A percentile compares a stretch with the other conserved stretches of the same genome.
These are phyloP conservation scores for Fraxinus ornus DNA, from an alignment of 305 asterid genomes.

Conservation along the genomic window DNA sequence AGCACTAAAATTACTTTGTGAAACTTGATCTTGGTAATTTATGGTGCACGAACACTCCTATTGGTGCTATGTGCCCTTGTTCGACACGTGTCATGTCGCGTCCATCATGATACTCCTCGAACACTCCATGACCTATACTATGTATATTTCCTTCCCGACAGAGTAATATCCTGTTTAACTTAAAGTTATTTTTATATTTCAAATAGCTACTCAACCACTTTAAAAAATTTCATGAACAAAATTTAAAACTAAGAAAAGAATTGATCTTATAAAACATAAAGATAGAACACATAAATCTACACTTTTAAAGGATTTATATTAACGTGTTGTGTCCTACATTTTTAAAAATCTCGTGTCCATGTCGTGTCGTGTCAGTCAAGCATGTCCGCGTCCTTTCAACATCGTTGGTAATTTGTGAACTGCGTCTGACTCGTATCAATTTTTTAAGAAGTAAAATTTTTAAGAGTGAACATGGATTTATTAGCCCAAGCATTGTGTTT, in stretches of 20 bases:
- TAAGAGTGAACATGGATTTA: constrained; percentile 1
- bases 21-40: not conserved
- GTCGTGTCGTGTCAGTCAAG: not conserved
- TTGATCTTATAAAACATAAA: not conserved
- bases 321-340: not conserved
- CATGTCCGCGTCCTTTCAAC: not conserved
- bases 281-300: not conserved
- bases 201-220: not conserved
- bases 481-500: constrained; percentile 2
- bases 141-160: not conserved
- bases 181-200: too few relatives aligned
- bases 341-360: not conserved
- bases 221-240: not conserved
- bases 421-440: not conserved
- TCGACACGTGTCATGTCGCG: not conserved
- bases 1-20: not conserved
- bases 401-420: not conserved
- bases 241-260: not conserved
- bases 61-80: not conserved
- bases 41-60: not conserved
- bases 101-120: not conserved
- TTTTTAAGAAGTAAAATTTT: not conserved
- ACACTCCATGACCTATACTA: not conserved
- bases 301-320: too few relatives aligned
- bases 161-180: not conserved